Base-by-base conservation (phyloP, 352 stramenopile genomes). In the Phytopythium vexans region DNA sequence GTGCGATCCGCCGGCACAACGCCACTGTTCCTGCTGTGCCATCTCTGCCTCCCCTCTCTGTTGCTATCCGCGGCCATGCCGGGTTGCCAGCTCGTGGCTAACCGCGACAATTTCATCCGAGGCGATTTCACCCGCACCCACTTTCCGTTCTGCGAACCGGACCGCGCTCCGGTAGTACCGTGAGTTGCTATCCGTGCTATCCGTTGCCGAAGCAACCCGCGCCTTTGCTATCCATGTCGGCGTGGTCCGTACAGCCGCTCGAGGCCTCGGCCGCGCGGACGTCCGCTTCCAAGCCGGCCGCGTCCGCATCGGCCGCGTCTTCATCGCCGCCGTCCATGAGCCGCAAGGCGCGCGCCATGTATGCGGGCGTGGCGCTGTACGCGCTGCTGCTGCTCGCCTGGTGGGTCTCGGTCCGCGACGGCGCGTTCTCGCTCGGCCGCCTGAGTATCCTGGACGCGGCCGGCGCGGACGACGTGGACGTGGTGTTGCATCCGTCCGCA, bases 351-450 rank as follows among this genome's bases (percentile, higher is more conserved):
- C 33, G 47, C 8, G 40, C 58, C 35, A 58, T 70, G 62, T 70
- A 63, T 43, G 10, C 49, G 33, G 53, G 49, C 5, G 59, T 70
- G 10, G 54, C 42, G 16, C 39, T 66, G 15, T 70, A 70, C 49
- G 11, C 49, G 3, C 45, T 47, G 12, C 51, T 50, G 34, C 36
- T 70, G 43, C 49, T 70, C 4, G 56, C 67, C 49, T 70, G 62
- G 62, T 70, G 62, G 62, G 49, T 70, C 21, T 58, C 49, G 15
- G 21, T 64, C 4, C 58, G 54, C n/a, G 58, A 57, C 27, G 62
- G 65, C 42, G 41, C 51, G 37, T 58, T 45, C 46, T n/a, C 39
- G 3, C 39, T 43, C 39, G 39, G 39, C 39, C 39, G 39, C 11
- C 39, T 43, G 39, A 2, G 21, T 12, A 2, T 43, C 3, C 39